Base-by-base conservation (phyloP, 306 rosid species). In the Prosopis cineraria region DNA sequence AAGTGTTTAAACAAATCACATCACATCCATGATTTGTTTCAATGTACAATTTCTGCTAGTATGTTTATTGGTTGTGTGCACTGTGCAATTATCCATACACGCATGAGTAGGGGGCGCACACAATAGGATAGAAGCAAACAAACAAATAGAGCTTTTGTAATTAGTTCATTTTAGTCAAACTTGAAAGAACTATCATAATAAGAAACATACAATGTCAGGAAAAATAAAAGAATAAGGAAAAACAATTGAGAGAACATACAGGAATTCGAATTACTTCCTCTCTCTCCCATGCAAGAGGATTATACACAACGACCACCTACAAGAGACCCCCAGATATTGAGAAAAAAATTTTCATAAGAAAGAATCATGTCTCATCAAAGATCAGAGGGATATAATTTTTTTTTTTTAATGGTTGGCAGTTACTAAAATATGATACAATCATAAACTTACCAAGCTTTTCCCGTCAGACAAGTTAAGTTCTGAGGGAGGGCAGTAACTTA, bases 401-500 rank as follows among this genome's bases (percentile, higher is more conserved):
- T 65, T 77, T 40, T 40, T 82, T 71, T 37, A 69, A 74, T 40
- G n/a, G 24, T 66, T 47, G 68, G 34, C 50, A 30, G 20, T 47
- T 58, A 41, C 16, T 9, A 43, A 74, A 33, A 31, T 80, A 68
- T 64, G 59, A 80, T 53, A 53, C 31, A 70, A 55, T 60, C 37
- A 25, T 53, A 43, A 68, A 64, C 84, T 90, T 75, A 93, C 98
- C 95, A 91, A 64, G 79, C 68, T 77, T 80, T 91, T 93, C 59
- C 90, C 88, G 59, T 64, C 84, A 79, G 48, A 59, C 78, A 93
- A 81, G 48, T 73, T 80, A 68, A 77, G 80, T 88, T 91, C 98
- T 77, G 97, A 85, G 10, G 93, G 77, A 52, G 98, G 98, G 79
- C 98, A 93, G 67, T 91, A 93, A 83, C 97, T 93, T 76, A 93